Base-by-base conservation (phyloP, 2,329 filamentous ascomycete genomes). In the Exophiala aquamarina region DNA sequence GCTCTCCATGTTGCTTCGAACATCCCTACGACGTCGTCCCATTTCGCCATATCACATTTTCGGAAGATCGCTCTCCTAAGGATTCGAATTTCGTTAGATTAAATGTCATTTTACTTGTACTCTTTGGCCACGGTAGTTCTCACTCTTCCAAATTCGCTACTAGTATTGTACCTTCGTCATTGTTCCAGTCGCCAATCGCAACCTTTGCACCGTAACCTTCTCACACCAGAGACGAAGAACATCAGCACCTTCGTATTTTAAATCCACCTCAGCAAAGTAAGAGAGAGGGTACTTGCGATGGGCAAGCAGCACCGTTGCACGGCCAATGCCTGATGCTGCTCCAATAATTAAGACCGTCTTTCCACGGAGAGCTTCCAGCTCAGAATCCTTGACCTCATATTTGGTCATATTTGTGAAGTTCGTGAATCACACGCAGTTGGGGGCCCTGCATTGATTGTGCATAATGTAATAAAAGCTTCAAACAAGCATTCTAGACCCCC, bases 341-440 rank as follows among this genome's bases (percentile, higher is more conserved):
- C 71, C 70, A 3, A 70, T 73, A 6, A 74, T 64, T 47, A 74
- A 67, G 38, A 73, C 66, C 13, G 72, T 59, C 61, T 72, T 72
- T 61, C 62, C 68, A 60, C 47, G 32, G 13, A 59, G 33, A 6
- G 44, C 37, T 20, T 42, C 11, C 8, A 58, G 61, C 9, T 37
- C 31, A 33, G 26, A 32, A n/a, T 42, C 7, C 19, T 31, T 19
- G 39, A 28, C 10, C 11, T 31, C n/a, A 32, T 28, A 19, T 15
- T 15, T 4, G 23, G 33, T 13, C 39, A 33, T 32, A n/a, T 42
- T 26, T n/a, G n/a, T n/a, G n/a, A n/a, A n/a, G n/a, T n/a, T n/a
- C n/a, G n/a, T n/a, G n/a, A n/a, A n/a, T n/a, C n/a, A n/a, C n/a
- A n/a, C n/a, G n/a, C n/a, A n/a, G n/a, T n/a, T n/a, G n/a, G n/a